A percentile compares a stretch with the other conserved stretches of the same genome.
Evolutionary conservation across 2,329 filamentous ascomycete genomes (phyloP).

Genomic region (Fusarium albosuccineum): DNA sequence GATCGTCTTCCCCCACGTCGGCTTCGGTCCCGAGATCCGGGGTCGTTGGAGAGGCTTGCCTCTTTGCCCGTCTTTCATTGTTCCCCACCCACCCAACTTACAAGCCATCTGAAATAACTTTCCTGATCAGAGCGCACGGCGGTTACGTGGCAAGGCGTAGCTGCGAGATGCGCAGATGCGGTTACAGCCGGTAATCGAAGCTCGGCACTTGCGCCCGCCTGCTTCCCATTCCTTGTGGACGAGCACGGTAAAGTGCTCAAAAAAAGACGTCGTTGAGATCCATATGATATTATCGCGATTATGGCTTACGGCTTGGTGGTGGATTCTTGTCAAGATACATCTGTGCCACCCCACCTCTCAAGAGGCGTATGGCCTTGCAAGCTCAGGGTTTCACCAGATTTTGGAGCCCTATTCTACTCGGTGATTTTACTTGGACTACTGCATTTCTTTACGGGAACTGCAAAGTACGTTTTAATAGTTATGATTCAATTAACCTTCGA

Average conservation of each 20-base stretch:
- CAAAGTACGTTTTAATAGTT: too few relatives aligned
- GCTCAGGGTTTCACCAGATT: too few relatives aligned
- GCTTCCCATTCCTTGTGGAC: too few relatives aligned
- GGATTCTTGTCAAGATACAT: too few relatives aligned
- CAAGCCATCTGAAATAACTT: constrained; percentile 28
- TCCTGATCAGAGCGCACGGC: constrained; percentile 19
- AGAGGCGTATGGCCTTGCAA: too few relatives aligned
- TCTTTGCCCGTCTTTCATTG: neutral
- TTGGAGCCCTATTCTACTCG: too few relatives aligned
- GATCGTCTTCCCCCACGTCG: neutral
- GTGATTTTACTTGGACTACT: too few relatives aligned
- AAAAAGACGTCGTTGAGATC: neutral
- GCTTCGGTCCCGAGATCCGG: neutral
- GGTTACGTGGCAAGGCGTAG: neutral
- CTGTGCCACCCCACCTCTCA: too few relatives aligned
- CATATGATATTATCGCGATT: neutral
- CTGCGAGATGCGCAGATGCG: neutral
- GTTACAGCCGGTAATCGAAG: neutral
- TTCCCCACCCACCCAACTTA: constrained; percentile 4
- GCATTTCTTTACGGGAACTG: too few relatives aligned
- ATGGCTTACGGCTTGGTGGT: too few relatives aligned
- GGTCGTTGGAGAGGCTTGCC: constrained; percentile 22
- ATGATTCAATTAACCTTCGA: too few relatives aligned
- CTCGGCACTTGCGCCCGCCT: neutral
- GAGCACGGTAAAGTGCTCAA: neutral